A percentile compares a stretch with the other conserved stretches of the same genome.
Conservation (phyloP, 2,329 filamentous ascomycete genomes). For the Didymella glomerata region DNA sequence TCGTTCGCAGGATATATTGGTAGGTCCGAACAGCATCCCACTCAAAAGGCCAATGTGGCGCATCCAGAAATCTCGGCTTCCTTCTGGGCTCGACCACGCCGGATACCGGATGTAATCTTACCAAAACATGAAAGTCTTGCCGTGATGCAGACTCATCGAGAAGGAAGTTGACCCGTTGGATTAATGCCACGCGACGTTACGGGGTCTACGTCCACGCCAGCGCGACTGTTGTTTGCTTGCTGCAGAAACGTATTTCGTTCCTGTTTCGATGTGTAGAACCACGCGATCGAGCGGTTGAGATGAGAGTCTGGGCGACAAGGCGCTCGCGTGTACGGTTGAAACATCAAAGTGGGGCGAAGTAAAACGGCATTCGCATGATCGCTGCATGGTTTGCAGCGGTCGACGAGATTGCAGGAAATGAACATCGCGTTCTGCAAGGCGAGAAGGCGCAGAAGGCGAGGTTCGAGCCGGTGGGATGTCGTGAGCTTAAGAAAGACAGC, state of each 20-base stretch:
- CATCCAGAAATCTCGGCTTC: constrained; percentile 14
- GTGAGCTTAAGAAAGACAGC: constrained; percentile 16
- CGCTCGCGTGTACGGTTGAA: constrained; percentile 25
- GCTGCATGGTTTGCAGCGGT: constrained; percentile 23
- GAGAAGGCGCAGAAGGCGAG: background rate
- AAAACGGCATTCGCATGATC: constrained; percentile 37
- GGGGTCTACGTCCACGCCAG: background rate
- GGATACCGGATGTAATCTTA: constrained; percentile 16
- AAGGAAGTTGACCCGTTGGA: background rate
- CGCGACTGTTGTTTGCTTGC: background rate
- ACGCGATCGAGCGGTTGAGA: constrained; percentile 1
- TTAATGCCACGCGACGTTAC: background rate
- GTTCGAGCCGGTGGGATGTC: constrained; percentile 5
- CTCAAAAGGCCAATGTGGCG: constrained; percentile 14
- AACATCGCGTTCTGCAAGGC: constrained; percentile 2
- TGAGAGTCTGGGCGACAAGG: constrained; percentile 13
- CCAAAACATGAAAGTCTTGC: constrained; percentile 4
- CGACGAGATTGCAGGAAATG: constrained; percentile 20
- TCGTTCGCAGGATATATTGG: background rate
- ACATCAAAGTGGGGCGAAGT: constrained; percentile 29
- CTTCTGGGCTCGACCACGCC: constrained; percentile 18
- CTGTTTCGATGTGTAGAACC: background rate
- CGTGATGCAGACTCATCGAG: constrained; percentile 1
- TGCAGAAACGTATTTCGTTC: background rate
- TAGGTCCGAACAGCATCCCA: constrained; percentile 5